Base-by-base conservation (phyloP, 768 basidiomycete species). In the Leccinum uliginosum region DNA sequence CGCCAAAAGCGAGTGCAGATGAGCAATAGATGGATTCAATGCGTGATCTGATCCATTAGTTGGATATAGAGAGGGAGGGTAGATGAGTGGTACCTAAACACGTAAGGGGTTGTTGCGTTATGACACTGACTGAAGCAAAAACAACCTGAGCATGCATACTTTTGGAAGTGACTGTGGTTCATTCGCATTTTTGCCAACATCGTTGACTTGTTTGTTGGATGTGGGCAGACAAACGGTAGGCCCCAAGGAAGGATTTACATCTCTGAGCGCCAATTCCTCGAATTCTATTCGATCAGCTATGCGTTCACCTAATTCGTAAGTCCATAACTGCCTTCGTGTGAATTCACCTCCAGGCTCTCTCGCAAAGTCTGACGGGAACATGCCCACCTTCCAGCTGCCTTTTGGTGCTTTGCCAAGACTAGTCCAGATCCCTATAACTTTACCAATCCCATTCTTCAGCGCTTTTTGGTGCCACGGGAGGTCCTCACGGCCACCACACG, bases 201-300 rank as follows among this genome's bases (percentile, higher is more conserved):
- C 56, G 43, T 58, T 56, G 52, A 51, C 58, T 35, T 59, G 69
- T 34, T 55, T 61, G 17, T 56, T 57, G n/a, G 55, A 50, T 21
- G 58, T 49, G 65, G 66, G 38, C 71, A 60, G 29, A 35, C 69
- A 61, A 12, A 82, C 56, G 1, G 75, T 68, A n/a, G 87, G 87
- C 0, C 83, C 87, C 48, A 86, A 63, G 10, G 86, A 82, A 17
- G 87, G 83, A 63, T 91, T 86, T 30, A 93, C 73, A 30, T 81
- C 78, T 69, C 88, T 88, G 63, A 93, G 75, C 8, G 84, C 85
- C 34, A 87, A 76, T 68, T 93, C 90, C 70, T 92, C 91, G 61
- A 91, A 91, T 51, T 91, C 91, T 59, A 91, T 75, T 21, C 80
- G 76, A 70, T 91, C 86, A 21, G 86, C 76, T 2, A 90, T 68